Base-by-base conservation (phyloP, 768 basidiomycete genomes). In the Baorangia bicolor region DNA sequence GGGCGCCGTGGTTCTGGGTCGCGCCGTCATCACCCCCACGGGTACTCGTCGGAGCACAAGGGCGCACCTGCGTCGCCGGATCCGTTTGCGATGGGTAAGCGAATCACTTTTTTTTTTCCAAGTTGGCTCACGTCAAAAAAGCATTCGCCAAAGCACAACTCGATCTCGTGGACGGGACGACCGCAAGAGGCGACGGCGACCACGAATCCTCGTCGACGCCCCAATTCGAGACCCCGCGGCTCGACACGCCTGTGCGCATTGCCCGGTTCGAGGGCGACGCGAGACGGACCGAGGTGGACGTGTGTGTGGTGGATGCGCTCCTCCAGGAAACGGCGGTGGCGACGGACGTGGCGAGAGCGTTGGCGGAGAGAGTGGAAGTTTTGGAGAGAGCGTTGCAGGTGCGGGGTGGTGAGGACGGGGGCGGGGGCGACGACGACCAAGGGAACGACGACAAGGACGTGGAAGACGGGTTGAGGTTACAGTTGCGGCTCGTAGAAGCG, bases 341-440 rank as follows among this genome's bases (percentile, higher is more conserved):
- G 16, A 51, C 62, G 1, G 64, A 56, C 5, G 60, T 44, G 6
- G 60, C 58, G 25, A 57, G 48, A 25, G 54, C 47, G 16, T 55
- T 70, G 52, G 55, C 56, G 8, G 70, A 68, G 44, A 56, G 67
- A 10, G 69, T 72, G 9, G 64, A 57, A 33, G 46, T 49, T 7
- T 48, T 70, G 34, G 70, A 70, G 44, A 56, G 38, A 56, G 45
- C 53, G 5, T 27, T 69, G 43, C 38, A 52, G 35, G 55, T 53
- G 11, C 23, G 8, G 21, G 13, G 8, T 10, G 37, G 10, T 25
- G 38, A 34, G 31, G 48, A 3, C 25, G 0, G 10, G 9, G n/a
- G 30, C 9, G 2, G 20, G 6, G 38, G 23, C 7, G 20, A 16
- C 1, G n/a, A 31, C 25, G 28, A 0, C 9, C 39, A 31, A 13